Evolutionary conservation across 2,329 filamentous ascomycete genomes (phyloP), one percentile per base, ranked within the genome.

Genomic region (Pseudogymnoascus sp.): DNA sequence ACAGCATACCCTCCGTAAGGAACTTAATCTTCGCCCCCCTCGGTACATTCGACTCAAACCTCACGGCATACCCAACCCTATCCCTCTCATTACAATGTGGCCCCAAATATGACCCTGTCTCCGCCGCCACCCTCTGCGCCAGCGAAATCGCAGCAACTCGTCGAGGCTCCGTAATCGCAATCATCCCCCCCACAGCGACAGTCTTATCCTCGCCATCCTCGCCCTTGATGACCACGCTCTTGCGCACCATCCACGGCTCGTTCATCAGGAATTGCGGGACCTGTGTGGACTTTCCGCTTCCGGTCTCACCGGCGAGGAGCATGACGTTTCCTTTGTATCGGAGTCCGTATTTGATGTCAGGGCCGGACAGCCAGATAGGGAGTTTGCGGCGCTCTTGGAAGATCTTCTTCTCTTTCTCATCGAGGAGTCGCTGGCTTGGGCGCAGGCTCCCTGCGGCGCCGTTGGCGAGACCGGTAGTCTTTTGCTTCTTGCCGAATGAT

Each of bases 261-360:
- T 78, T 75, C 52, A 88, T 83, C 6, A 99, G 78, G 66, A 96
- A 97, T 71, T 97, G 94, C 0, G 94, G 93, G 0, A 97, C 87
- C 75, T 99, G 94, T 0, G 94, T 99, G 78, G 90, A 95, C 77
- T 99, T 99, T 72, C 94, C 94, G 12, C 91, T 96, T 73, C 94
- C 94, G 0, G 94, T 99, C 74, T 97, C 93, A 77, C 93, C 93
- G 2, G 94, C 88, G 12, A 99, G 78, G 0, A 99, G 81, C 60
- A 99, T 82, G 1, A 96, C 84, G 69, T 95, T 84, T 16, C 55
- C 55, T 19, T 71, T 67, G 4, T 68, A 38, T 37, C 69, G 65
- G n/a, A 74, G 55, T 12, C 62, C 65, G 45, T 62, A 65, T 23
- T 68, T 66, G 41, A 74, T 72, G 64, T 72, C 68, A 21, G 61